phyloP scores from a whole-genome alignment of 2,329 filamentous ascomycete species.

The Cladosporium sp. region DNA sequence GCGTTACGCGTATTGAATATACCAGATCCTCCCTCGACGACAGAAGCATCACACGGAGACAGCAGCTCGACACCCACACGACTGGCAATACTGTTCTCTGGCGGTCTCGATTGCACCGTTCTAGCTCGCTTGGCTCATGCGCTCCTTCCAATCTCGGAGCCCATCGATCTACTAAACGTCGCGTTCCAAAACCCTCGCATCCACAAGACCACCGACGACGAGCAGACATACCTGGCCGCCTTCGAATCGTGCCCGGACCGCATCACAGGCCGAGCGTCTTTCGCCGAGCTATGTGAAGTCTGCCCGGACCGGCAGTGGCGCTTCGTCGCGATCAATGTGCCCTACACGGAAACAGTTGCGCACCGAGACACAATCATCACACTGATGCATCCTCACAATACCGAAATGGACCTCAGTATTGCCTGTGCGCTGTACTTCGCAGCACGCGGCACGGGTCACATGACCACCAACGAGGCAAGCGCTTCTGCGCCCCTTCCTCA shows the following conservation, averaged over 20 bases:
- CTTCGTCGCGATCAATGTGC: slow-evolving; percentile 81
- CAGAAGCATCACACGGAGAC: slow-evolving; percentile 5
- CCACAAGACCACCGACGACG: slow-evolving; percentile 31
- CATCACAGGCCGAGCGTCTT: slow-evolving; percentile 73
- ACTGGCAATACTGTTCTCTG: slow-evolving; percentile 83
- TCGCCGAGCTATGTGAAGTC: slow-evolving; percentile 61
- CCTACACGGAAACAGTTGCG: slow-evolving; percentile 65
- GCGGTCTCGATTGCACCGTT: slow-evolving; percentile 86
- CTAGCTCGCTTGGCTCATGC: slow-evolving; percentile 77
- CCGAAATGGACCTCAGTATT: slow-evolving; percentile 98
- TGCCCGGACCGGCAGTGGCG: slow-evolving; percentile 71
- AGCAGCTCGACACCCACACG: slow-evolving; percentile 34
- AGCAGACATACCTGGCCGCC: slow-evolving; percentile 28
- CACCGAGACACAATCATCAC: slow-evolving; percentile 65
- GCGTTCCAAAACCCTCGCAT: slow-evolving; percentile 89
- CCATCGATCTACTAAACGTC: slow-evolving; percentile 86
- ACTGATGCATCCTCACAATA: slow-evolving; percentile 88
- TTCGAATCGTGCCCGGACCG: slow-evolving; percentile 89
- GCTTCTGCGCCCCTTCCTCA: slow-evolving; percentile 8
- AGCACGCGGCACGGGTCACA: slow-evolving; percentile 55
- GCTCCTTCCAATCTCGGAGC: slow-evolving; percentile 59
- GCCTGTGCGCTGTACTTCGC: slow-evolving; percentile 92
- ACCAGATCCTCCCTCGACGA: slow-evolving; percentile 38
- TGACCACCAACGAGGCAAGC: slow-evolving; percentile 13
- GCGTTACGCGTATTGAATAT: slow-evolving; percentile 50